Base-by-base conservation (phyloP, 2,329 filamentous ascomycete genomes). In the Phoma sp. region DNA sequence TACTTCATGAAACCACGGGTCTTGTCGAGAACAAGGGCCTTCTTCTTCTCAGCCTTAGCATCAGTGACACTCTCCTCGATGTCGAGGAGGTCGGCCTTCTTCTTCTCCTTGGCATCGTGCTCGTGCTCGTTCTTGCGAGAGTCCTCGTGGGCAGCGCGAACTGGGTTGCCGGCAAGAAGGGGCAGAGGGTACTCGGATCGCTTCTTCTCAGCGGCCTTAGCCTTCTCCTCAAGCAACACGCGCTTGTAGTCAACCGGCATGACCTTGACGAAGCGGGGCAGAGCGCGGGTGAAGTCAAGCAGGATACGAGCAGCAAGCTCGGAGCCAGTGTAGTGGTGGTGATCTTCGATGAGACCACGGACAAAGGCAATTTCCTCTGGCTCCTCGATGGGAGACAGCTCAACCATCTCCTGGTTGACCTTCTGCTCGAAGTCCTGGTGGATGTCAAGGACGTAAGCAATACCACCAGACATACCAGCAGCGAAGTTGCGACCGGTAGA, bases 1-100 rank as follows among this genome's bases (percentile, higher is more conserved):
- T 97, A 98, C 78, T 96, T 95, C 92, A 96, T 97, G 83, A 98
- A 98, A 25, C 93, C 93, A 66, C 87, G 88, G 1, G 93, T 98
- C 85, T 98, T 98, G 81, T 98, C 93, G n/a, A 98, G 85, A 6
- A 97, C 91, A 17, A 97, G 83, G 5, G 92, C 91, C 76, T 93
- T 92, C 81, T 89, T 89, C 83, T 96, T 96, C 80, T 96, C 92
- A 1, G 87, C 88, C 65, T 90, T 90, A 32, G 85, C 85, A 76
- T 97, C 92, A 12, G 87, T 87, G 46, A 98, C 83, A 58, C 91
- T 93, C 79, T 97, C 93, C 72, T 98, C 93, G 52, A 98, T 93
- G 69, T 98, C 93, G 36, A 79, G 73, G 3, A 88, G 76, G 51
- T 90, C 86, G 17, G 82, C 82, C 80, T 92, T 89, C 74, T 86